Conservation (phyloP, 768 basidiomycete genomes). For the Suillus subalutaceus region DNA sequence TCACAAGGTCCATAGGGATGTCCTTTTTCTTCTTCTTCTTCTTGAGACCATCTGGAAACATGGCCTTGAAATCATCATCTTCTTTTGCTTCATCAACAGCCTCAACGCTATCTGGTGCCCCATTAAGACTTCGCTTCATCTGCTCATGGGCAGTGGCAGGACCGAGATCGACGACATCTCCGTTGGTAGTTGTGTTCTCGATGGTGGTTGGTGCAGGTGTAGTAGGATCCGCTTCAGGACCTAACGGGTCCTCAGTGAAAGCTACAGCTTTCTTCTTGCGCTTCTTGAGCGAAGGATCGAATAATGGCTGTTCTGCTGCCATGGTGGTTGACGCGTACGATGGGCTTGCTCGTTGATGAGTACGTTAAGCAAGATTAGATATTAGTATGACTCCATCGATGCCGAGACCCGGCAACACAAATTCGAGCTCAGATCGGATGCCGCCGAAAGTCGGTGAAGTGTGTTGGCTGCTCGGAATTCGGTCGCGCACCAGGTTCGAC, state of each 20-base stretch:
- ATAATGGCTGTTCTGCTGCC: conserved; percentile 75
- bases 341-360: conserved; percentile 18
- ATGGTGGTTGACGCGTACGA: conserved; percentile 28
- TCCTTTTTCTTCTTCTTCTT: conserved; percentile 96
- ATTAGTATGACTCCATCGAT: conserved; percentile 15
- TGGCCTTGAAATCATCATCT: conserved; percentile 77
- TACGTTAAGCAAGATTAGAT: conserved; percentile 13
- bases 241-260: conserved; percentile 83
- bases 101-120: conserved; percentile 34
- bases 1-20: conserved; percentile 78
- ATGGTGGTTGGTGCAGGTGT: conserved; percentile 74
- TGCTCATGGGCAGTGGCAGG: conserved; percentile 75
- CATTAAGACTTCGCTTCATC: conserved; percentile 56
- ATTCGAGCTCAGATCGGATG: conserved; percentile 33
- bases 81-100: conserved; percentile 51
- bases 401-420: conserved; percentile 31
- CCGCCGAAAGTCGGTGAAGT: conserved; percentile 40
- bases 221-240: conserved; percentile 82
- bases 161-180: conserved; percentile 76
- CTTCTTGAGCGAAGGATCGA: conserved; percentile 85
- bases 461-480: conserved; percentile 17
- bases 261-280: conserved; percentile 87
- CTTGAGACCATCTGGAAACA: conserved; percentile 83
- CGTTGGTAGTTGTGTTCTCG: conserved; percentile 68
- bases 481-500: conserved; percentile 18